phyloP scores from a whole-genome alignment of 1,284 basidiomycete species.

The Sporisorium sorghi region DNA sequence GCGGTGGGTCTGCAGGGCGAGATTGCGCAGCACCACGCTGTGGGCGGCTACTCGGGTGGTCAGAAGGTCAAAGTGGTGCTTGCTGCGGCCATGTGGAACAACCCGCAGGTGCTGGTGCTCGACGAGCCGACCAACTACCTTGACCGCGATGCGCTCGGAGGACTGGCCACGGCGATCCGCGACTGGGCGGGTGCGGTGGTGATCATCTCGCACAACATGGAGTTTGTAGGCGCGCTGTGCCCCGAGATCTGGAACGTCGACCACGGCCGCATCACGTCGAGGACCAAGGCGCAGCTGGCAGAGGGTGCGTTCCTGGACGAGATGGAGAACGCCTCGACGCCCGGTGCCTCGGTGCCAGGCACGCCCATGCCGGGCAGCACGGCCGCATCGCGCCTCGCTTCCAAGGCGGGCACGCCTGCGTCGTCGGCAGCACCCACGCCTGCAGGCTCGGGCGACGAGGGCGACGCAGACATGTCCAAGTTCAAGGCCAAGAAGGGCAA shows the following conservation, averaged over 20 bases:
- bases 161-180: slow-evolving; percentile 92
- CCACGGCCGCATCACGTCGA: slow-evolving; percentile 81
- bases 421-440: slow-evolving; percentile 70
- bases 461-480: slow-evolving; percentile 68
- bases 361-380: slow-evolving; percentile 70
- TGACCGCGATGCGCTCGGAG: slow-evolving; percentile 78
- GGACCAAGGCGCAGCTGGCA: slow-evolving; percentile 85
- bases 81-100: slow-evolving; percentile 69
- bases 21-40: slow-evolving; percentile 68
- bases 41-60: slow-evolving; percentile 70
- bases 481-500: slow-evolving; percentile 69
- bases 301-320: slow-evolving; percentile 78
- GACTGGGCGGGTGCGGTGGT: slow-evolving; percentile 97
- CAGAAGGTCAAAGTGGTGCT: slow-evolving; percentile 91
- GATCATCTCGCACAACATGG: slow-evolving; percentile 91
- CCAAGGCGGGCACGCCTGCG: slow-evolving; percentile 68
- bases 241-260: slow-evolving; percentile 77
- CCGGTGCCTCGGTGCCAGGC: slow-evolving; percentile 78
- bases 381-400: slow-evolving; percentile 67
- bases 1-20: slow-evolving; percentile 87
- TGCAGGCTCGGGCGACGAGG: slow-evolving; percentile 71
- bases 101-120: slow-evolving; percentile 65
- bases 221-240: slow-evolving; percentile 68
- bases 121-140: slow-evolving; percentile 90
- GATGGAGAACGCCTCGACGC: slow-evolving; percentile 73